Percentiles rank a stretch among this genome's conserved stretches.
Conservation (phyloP, 1,284 basidiomycete species). For the Puccinia triticina region DNA sequence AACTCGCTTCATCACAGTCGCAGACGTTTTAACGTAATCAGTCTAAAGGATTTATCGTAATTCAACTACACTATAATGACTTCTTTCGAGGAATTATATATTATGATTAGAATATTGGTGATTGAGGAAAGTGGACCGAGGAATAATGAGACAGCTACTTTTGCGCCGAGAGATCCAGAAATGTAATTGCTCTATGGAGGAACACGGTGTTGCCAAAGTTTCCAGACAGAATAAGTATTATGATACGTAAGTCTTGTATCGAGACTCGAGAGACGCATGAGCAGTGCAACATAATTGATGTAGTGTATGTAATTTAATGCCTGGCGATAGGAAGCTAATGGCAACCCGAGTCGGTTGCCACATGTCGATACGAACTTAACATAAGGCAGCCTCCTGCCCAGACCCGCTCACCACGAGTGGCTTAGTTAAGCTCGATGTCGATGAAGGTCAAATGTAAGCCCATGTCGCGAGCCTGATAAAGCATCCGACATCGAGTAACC, state of each 20-base stretch:
- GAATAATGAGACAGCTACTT: neutral
- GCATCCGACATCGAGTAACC: too few species aligned
- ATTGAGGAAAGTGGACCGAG: neutral
- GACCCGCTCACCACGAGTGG: too few species aligned
- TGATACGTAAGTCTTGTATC: neutral
- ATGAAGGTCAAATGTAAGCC: neutral
- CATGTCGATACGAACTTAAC: neutral
- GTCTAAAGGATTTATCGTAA: neutral
- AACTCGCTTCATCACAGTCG: neutral
- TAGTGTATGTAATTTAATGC: neutral
- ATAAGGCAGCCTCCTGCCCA: too few species aligned
- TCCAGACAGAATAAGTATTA: neutral
- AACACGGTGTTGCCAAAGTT: neutral
- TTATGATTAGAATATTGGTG: neutral
- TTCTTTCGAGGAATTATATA: neutral
- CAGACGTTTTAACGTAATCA: neutral
- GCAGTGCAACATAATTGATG: neutral
- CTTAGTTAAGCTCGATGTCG: too few species aligned
- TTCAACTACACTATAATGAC: neutral
- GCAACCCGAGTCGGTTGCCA: constrained; percentile 25
- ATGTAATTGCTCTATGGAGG: neutral
- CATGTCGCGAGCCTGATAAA: too few species aligned
- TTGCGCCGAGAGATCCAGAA: neutral
- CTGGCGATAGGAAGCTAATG: neutral
- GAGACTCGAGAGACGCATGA: neutral